Base-by-base conservation (phyloP, 2,329 filamentous ascomycete species). In the Aureobasidium sp. region DNA sequence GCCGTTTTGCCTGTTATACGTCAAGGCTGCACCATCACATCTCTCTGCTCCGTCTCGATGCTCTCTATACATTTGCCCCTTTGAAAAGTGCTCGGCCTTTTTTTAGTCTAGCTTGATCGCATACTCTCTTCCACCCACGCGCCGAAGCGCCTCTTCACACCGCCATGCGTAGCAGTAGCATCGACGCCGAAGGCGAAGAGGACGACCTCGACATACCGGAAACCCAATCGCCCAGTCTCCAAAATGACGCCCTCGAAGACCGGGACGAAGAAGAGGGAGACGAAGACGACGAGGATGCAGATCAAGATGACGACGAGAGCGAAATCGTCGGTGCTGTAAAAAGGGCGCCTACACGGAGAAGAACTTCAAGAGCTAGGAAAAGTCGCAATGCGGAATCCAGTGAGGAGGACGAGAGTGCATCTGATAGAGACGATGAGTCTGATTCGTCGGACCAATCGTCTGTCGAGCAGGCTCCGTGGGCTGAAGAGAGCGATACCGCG, bases 401-500 rank as follows among this genome's bases (percentile, higher is more conserved):
- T 16, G 64, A 70, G 22, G 62, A 72, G 6, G 55, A 51, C 7
- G 54, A 52, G 4, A 47, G 25, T 32, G 54, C 27, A 17, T 56
- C 54, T 30, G 54, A 32, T 45, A 68, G 67, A 54, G 61, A 58
- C 19, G 29, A 51, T 14, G 48, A 51, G 8, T 40, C 35, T 14
- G 66, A 64, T 14, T 62, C 67, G 25, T 45, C 39, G n/a, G 60
- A 59, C 47, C 56, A 56, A 16, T 60, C 62, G 25, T 63, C 62
- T 40, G 70, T 71, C 24, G 69, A 68, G 24, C 79, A 76, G 38
- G 73, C 74, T 27, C 76, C 77, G 34, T 78, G 74, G 66, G 75
- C 77, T 53, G 75, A 69, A 44, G 77, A 74, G 56, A 75, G 72
- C 63, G 75, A 76, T 16, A 79, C 77, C 55, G 75, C 70, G 42